phyloP scores from a whole-genome alignment of 2,329 filamentous ascomycete species.

The Aspergillus viridinutans region DNA sequence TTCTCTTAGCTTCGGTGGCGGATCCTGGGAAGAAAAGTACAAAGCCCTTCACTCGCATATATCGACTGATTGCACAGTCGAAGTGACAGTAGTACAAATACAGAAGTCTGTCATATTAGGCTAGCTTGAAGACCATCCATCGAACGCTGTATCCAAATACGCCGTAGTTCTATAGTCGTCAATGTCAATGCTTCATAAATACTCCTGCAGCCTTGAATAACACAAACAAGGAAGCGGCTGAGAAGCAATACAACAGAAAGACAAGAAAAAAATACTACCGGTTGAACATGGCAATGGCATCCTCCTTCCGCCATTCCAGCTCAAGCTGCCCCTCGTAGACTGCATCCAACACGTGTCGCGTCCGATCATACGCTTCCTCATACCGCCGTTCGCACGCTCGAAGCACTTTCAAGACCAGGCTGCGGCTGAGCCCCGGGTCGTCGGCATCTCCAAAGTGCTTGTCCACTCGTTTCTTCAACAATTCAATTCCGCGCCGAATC shows the following conservation, averaged over 20 bases:
- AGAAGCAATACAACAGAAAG: constrained; percentile 4
- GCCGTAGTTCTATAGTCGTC: neutral
- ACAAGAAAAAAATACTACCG: constrained; percentile 21
- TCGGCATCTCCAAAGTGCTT: constrained; percentile 95
- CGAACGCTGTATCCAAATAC: neutral
- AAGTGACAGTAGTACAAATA: too few species aligned
- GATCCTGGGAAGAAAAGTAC: too few species aligned
- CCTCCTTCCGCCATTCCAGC: constrained; percentile 46
- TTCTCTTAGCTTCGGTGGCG: too few species aligned
- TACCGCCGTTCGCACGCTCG: constrained; percentile 58
- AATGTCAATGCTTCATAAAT: neutral
- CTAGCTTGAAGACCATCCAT: neutral
- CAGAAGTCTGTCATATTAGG: neutral
- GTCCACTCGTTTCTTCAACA: constrained; percentile 84
- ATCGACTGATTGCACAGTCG: too few species aligned
- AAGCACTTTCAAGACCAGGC: constrained; percentile 56
- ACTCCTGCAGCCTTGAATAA: constrained; percentile 2
- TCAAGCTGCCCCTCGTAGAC: constrained; percentile 46
- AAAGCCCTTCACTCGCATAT: too few species aligned
- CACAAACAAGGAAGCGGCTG: neutral
- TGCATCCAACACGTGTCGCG: constrained; percentile 39
- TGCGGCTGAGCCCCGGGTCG: constrained; percentile 61
- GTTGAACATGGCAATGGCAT: constrained; percentile 40
- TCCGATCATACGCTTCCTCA: constrained; percentile 50
- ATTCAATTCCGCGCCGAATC: constrained; percentile 82